These are phyloP conservation scores for Scheffersomyces segobiensis DNA, from an alignment of 1,139 yeast genomes.

Conservation along the genomic window DNA sequence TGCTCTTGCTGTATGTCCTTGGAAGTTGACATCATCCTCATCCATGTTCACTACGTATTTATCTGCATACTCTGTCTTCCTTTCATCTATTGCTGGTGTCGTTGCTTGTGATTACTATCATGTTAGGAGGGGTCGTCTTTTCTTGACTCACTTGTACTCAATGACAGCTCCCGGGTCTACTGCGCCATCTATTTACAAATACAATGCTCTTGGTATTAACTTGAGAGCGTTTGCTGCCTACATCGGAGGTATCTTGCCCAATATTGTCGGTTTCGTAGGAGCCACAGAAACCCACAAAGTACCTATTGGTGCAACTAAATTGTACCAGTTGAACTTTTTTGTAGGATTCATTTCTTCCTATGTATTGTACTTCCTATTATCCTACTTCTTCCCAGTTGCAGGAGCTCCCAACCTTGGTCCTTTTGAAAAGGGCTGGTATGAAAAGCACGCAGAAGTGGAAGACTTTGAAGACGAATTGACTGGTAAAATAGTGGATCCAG, in stretches of 20 bases:
- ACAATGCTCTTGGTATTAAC: slow-evolving; percentile 63
- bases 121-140: slow-evolving; percentile 71
- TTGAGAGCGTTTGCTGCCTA: slow-evolving; percentile 82
- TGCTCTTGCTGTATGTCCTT: slow-evolving; percentile 82
- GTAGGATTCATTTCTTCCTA: slow-evolving; percentile 68
- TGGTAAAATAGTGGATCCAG: slow-evolving; percentile 33
- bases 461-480: slow-evolving; percentile 53
- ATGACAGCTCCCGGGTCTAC: slow-evolving; percentile 29
- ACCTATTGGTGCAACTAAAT: slow-evolving; percentile 76
- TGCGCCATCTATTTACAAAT: slow-evolving; percentile 50
- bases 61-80: slow-evolving; percentile 83
- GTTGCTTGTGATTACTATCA: slow-evolving; percentile 75
- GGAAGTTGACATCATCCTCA: slow-evolving; percentile 78
- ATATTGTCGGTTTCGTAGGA: slow-evolving; percentile 87
- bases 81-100: slow-evolving; percentile 86
- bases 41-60: slow-evolving; percentile 80
- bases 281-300: slow-evolving; percentile 64
- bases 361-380: slow-evolving; percentile 48
- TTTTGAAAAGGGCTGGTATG: slow-evolving; percentile 63
- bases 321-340: slow-evolving; percentile 73
- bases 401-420: slow-evolving; percentile 57
- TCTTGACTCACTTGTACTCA: slow-evolving; percentile 63
- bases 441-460: slow-evolving; percentile 61
- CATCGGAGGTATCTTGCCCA: slow-evolving; percentile 74
- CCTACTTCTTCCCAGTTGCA: slow-evolving; percentile 56